Evolutionary conservation across 805 yeast species (phyloP), one percentile per base, ranked within the genome.

Genomic region (Zygosaccharomyces kombuchaensis): DNA sequence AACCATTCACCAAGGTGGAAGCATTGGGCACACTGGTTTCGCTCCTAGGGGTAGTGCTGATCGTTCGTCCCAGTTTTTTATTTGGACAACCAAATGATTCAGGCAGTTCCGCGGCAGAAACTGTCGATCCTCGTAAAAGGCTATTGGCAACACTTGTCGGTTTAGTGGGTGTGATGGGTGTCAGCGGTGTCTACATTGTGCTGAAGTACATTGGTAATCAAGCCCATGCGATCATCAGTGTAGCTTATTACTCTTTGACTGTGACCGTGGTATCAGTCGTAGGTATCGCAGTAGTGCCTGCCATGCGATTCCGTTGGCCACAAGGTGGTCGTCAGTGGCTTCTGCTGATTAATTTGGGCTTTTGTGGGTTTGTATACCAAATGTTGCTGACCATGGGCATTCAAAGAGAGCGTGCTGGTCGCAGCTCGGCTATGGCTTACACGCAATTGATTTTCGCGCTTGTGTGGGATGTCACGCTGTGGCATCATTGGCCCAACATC

Each of bases 291-390:
- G 52, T 77, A 0, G 60, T 78, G 1, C 91, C 95, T 0, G 74
- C 79, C 1, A 65, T 83, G 46, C 58, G 74, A 2, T 81, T 86
- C 60, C 78, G 73, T 47, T 54, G 76, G 1, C 96, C 96, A 1
- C 75, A 72, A 13, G 75, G 77, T n/a, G 23, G 54, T 1, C 69
- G 69, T 55, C 91, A 87, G 62, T 86, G 95, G 93, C 51, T 68
- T 2, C 66, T 85, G 17, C 74, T 89, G 51, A 45, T 67, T 1
- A 60, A 74, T 19, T 73, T 87, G 48, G 96, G 96, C 2, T 49
- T 83, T 1, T 74, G 85, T 43, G 97, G 97, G 0, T 90, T 89
- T 63, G 66, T 81, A 47, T 84, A 83, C 82, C 96, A 90, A 63
- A 82, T 81, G 56, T 67, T 82, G 32, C 65, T 86, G 39, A 86